phyloP scores from a whole-genome alignment of 495 filamentous ascomycete species.

The Bombardia bombarda region DNA sequence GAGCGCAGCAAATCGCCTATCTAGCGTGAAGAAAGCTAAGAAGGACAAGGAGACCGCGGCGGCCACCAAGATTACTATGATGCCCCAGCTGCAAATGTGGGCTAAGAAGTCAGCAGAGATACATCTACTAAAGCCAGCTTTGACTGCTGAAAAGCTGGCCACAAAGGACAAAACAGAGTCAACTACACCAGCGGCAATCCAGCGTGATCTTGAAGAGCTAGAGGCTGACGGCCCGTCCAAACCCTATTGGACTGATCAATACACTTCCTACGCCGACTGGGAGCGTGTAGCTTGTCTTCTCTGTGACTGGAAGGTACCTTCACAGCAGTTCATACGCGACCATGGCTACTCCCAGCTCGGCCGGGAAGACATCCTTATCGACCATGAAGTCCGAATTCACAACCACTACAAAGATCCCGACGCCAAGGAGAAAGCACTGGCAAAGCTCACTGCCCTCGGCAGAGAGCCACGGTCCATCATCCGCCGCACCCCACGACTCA shows the following conservation, averaged over 20 bases:
- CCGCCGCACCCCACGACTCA: slow-evolving; percentile 18
- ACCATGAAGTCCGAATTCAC: slow-evolving; percentile 23
- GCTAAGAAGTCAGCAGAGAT: slow-evolving; percentile 78
- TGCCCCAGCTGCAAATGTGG: slow-evolving; percentile 78
- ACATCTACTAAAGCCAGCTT: slow-evolving; percentile 45
- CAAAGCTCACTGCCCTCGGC: slow-evolving; percentile 20
- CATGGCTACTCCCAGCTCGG: slow-evolving; percentile 13
- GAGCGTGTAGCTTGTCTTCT: slow-evolving; percentile 22
- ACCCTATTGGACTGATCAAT: slow-evolving; percentile 18
- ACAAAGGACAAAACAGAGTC: slow-evolving; percentile 12
- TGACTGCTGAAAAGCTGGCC: slow-evolving; percentile 2
- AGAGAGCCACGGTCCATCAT: slow-evolving; percentile 17
- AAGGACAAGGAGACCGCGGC: slow-evolving; percentile 53
- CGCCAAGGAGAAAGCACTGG: slow-evolving; percentile 21
- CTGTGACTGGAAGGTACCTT: slow-evolving; percentile 22
- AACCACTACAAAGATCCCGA: slow-evolving; percentile 23
- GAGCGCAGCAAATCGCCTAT: slow-evolving; percentile 26
- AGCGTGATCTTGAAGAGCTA: slow-evolving; percentile 7
- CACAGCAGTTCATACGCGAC: slow-evolving; percentile 12
- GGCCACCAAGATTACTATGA: slow-evolving; percentile 44
- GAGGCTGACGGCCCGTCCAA: slow-evolving; percentile 10
- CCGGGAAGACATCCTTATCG: slow-evolving; percentile 20
- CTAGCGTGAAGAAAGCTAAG: slow-evolving; percentile 26
- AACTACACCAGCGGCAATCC: neutral
- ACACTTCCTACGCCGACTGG: slow-evolving; percentile 28